Conservation (phyloP, 345 rosid genomes). For the Sapria himalayana region DNA sequence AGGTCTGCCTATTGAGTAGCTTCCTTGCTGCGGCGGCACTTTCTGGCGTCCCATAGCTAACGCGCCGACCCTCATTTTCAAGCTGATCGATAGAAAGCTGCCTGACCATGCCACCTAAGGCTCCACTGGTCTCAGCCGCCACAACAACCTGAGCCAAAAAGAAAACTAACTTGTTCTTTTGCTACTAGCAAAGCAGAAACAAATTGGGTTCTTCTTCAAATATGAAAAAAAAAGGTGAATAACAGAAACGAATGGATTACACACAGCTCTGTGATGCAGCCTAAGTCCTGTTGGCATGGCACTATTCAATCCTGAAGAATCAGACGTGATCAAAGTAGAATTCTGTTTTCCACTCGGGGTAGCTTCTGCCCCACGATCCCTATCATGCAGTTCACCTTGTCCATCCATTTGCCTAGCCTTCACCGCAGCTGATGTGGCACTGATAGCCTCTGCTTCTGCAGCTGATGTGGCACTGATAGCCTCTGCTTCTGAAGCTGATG, state of each 20-base stretch:
- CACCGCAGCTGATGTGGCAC: slow-evolving; percentile 92
- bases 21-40: slow-evolving; percentile 92
- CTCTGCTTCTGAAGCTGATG: slow-evolving; percentile 89
- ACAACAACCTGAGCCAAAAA: slow-evolving; percentile 89
- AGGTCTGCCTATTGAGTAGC: slow-evolving; percentile 88
- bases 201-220: too few species aligned
- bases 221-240: too few species aligned
- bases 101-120: slow-evolving; percentile 94
- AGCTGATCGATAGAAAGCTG: slow-evolving; percentile 91
- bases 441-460: slow-evolving; percentile 96
- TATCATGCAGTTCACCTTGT: slow-evolving; percentile 66
- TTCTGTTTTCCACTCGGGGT: slow-evolving; percentile 81
- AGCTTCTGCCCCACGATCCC: slow-evolving; percentile 85
- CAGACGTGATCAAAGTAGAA: slow-evolving; percentile 40
- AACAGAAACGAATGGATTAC: too few species aligned
- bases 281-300: slow-evolving; percentile 66
- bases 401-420: slow-evolving; percentile 92
- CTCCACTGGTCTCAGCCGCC: slow-evolving; percentile 94
- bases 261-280: slow-evolving; percentile 89
- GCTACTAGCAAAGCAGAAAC: too few species aligned
- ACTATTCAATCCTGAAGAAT: slow-evolving; percentile 37
- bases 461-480: too few species aligned
- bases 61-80: slow-evolving; percentile 95
- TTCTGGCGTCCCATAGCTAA: slow-evolving; percentile 86
- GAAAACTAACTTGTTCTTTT: too few species aligned